Evolutionary conservation across 371 early-diverging fungal genomes (phyloP).

Genomic region (Rhizomucor miehei): DNA sequence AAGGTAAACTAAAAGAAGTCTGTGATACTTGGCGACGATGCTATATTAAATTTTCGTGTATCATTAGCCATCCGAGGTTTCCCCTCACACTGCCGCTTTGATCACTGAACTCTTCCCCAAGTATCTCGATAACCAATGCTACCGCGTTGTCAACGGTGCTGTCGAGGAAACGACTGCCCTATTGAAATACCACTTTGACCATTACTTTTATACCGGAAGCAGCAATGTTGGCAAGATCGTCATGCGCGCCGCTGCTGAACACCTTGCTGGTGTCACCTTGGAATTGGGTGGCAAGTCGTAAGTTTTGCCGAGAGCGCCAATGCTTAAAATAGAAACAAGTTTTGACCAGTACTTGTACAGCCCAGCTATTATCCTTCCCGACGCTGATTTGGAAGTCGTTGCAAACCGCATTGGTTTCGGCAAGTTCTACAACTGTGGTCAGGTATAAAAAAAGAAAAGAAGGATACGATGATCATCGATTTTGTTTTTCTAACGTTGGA

Average conservation of each 20-base stretch:
- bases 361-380: constrained; percentile 70
- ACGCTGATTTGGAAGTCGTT: constrained; percentile 57
- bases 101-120: constrained; percentile 63
- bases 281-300: constrained; percentile 87
- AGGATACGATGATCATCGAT: not conserved
- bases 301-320: constrained; percentile 11
- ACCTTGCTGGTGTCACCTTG: constrained; percentile 74
- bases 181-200: constrained; percentile 72
- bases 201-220: constrained; percentile 90
- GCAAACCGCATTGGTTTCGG: constrained; percentile 80
- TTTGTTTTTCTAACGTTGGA: not conserved
- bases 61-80: constrained; percentile 70
- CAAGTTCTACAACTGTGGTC: constrained; percentile 80
- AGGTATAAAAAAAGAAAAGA: constrained; percentile 39
- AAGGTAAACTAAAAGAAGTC: constrained; percentile 40
- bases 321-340: not conserved
- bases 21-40: too few species aligned
- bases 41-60: not conserved
- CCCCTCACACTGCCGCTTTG: constrained; percentile 64
- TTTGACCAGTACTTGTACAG: constrained; percentile 5
- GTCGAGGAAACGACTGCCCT: constrained; percentile 75
- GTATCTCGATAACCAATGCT: constrained; percentile 70
- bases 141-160: constrained; percentile 78
- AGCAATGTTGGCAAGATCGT: constrained; percentile 76
- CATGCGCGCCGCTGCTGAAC: constrained; percentile 71